These are phyloP conservation scores for Avicennia marina DNA, from an alignment of 257 asterid genomes.

Conservation along the genomic window DNA sequence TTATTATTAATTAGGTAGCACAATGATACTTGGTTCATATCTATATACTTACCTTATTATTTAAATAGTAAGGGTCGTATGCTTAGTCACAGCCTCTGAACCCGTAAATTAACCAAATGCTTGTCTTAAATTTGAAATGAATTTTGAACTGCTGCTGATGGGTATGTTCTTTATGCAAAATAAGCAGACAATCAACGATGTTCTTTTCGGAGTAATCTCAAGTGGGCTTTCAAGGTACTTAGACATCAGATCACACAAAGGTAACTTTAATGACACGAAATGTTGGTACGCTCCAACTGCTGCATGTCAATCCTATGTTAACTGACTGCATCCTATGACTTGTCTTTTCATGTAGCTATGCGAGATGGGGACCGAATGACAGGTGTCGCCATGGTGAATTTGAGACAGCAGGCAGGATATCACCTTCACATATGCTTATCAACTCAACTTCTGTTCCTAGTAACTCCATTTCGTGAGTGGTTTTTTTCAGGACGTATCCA, in stretches of 20 bases:
- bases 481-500: constrained; percentile 42
- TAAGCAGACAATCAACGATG: constrained; percentile 82
- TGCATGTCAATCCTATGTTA: background rate
- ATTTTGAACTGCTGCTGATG: too few relatives aligned
- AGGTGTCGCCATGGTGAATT: constrained; percentile 76
- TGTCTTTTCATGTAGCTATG: constrained; percentile 23
- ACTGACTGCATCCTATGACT: background rate
- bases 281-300: too few relatives aligned
- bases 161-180: background rate
- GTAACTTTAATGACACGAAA: constrained; percentile 22
- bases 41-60: too few relatives aligned
- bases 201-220: constrained; percentile 70
- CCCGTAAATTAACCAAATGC: too few relatives aligned
- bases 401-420: constrained; percentile 56
- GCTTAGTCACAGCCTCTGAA: too few relatives aligned
- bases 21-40: too few relatives aligned
- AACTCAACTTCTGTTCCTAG: background rate
- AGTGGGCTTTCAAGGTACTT: constrained; percentile 66
- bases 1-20: too few relatives aligned
- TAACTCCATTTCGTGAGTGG: too few relatives aligned
- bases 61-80: too few relatives aligned
- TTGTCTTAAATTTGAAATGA: too few relatives aligned
- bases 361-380: constrained; percentile 60
- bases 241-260: constrained; percentile 43
- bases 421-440: background rate